Evolutionary conservation across 805 yeast species (phyloP).

Genomic region (Candida silvatica): DNA sequence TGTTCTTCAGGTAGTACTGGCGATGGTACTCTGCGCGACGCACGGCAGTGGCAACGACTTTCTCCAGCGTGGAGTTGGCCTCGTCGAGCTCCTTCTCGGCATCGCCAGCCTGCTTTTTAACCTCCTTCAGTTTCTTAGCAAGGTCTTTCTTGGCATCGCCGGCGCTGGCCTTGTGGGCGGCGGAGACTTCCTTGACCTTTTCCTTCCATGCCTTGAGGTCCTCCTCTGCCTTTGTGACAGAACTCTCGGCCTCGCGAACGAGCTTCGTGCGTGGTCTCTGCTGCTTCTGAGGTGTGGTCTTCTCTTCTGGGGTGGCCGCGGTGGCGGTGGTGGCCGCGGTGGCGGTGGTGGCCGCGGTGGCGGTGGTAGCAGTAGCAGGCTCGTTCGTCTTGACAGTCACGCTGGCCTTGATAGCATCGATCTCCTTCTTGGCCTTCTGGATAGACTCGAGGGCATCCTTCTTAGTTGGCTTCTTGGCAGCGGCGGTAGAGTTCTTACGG

Average conservation of each 20-base stretch:
- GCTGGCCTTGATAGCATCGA: slow-evolving; percentile 1
- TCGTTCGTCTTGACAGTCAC: background rate
- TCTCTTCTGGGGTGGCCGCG: background rate
- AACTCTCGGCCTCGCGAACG: background rate
- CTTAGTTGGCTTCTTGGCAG: slow-evolving; percentile 2
- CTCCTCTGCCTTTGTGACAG: slow-evolving; percentile 1
- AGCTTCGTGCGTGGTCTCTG: too few relatives aligned
- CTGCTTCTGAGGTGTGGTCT: too few relatives aligned
- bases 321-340: slow-evolving; percentile 5
- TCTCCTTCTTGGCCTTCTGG: background rate
- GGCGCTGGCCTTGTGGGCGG: background rate
- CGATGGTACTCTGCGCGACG: too few relatives aligned
- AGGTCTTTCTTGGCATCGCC: background rate
- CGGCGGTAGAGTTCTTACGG: slow-evolving; percentile 14
- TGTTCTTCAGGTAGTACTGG: too few relatives aligned
- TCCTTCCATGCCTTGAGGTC: too few relatives aligned
- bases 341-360: too few relatives aligned
- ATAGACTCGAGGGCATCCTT: too few relatives aligned
- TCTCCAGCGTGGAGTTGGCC: too few relatives aligned
- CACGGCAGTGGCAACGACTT: too few relatives aligned
- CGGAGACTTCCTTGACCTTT: background rate
- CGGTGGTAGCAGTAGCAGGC: slow-evolving; percentile 4
- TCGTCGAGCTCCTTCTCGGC: background rate
- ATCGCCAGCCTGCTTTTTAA: background rate
- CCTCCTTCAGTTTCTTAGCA: background rate